phyloP scores from a whole-genome alignment of 2,329 filamentous ascomycete genomes.

The Aspergillus aculeatus region DNA sequence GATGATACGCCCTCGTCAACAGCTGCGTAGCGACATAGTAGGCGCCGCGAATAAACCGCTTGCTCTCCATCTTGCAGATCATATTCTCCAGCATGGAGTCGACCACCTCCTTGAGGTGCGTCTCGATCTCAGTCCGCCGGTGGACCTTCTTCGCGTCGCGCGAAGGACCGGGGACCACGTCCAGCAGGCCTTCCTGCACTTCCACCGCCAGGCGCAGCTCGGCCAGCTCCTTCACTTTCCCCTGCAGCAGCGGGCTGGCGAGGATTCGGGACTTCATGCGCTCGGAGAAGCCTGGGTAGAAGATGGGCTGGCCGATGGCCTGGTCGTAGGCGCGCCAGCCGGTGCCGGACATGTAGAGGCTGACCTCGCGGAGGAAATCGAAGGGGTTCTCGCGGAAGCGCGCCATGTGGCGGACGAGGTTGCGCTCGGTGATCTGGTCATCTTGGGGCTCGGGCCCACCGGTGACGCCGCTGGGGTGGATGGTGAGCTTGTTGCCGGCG shows the following conservation, averaged over 20 bases:
- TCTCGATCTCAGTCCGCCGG: slow-evolving; percentile 62
- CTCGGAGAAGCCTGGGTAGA: slow-evolving; percentile 88
- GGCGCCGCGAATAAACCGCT: slow-evolving; percentile 83
- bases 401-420: slow-evolving; percentile 69
- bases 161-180: slow-evolving; percentile 35
- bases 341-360: slow-evolving; percentile 84
- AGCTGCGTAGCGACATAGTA: slow-evolving; percentile 89
- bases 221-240: slow-evolving; percentile 74
- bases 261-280: slow-evolving; percentile 80
- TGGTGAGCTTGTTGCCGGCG: slow-evolving; percentile 69
- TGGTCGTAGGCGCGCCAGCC: slow-evolving; percentile 95
- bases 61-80: slow-evolving; percentile 99
- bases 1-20: slow-evolving; percentile 88
- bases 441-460: slow-evolving; percentile 37
- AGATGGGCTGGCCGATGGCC: slow-evolving; percentile 86
- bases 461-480: slow-evolving; percentile 67
- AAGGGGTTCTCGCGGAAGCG: slow-evolving; percentile 74
- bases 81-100: slow-evolving; percentile 87
- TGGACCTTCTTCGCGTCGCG: slow-evolving; percentile 28
- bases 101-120: slow-evolving; percentile 73
- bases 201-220: slow-evolving; percentile 72
- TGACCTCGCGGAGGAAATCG: slow-evolving; percentile 89
- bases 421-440: slow-evolving; percentile 50
- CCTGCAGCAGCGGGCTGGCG: slow-evolving; percentile 70
- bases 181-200: slow-evolving; percentile 69